Conservation (phyloP, 208 protist species). For the Wallacemonas collosoma region DNA sequence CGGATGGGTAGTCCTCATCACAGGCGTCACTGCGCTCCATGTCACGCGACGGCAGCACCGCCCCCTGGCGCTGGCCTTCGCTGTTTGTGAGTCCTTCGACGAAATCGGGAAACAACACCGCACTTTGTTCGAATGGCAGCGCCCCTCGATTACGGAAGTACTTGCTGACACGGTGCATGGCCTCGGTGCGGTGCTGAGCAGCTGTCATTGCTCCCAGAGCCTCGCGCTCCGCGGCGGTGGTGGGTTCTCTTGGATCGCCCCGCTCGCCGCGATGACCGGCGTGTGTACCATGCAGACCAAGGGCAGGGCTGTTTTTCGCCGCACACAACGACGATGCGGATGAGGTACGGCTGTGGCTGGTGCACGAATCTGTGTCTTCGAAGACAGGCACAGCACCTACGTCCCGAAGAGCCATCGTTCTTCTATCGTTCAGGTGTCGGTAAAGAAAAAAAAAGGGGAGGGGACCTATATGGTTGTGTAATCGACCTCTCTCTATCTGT, state of each 20-base stretch:
- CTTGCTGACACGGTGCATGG: constrained; percentile 4
- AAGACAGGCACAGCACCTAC: constrained; percentile 6
- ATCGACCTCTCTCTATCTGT: background rate
- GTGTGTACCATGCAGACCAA: background rate
- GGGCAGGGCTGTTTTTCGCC: background rate
- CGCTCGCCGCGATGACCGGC: background rate
- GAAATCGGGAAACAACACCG: constrained; percentile 6
- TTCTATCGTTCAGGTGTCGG: too few species aligned
- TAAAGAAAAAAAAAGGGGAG: background rate
- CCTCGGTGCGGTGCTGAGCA: constrained; percentile 6
- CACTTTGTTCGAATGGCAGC: constrained; percentile 15
- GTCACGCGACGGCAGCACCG: background rate
- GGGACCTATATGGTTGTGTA: background rate
- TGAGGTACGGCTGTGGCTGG: constrained; percentile 1
- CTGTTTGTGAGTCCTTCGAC: background rate
- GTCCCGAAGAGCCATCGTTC: background rate
- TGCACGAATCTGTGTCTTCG: constrained; percentile 10
- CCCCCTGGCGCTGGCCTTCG: background rate
- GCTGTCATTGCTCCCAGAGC: background rate
- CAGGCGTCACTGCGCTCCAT: too few species aligned
- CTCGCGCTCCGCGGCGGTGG: background rate
- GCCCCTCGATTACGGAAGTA: constrained; percentile 10
- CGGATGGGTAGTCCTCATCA: too few species aligned
- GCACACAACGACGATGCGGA: background rate
- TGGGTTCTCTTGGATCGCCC: background rate